Evolutionary conservation across 345 rosid genomes (phyloP).

Genomic region (Heritiera fomes): DNA sequence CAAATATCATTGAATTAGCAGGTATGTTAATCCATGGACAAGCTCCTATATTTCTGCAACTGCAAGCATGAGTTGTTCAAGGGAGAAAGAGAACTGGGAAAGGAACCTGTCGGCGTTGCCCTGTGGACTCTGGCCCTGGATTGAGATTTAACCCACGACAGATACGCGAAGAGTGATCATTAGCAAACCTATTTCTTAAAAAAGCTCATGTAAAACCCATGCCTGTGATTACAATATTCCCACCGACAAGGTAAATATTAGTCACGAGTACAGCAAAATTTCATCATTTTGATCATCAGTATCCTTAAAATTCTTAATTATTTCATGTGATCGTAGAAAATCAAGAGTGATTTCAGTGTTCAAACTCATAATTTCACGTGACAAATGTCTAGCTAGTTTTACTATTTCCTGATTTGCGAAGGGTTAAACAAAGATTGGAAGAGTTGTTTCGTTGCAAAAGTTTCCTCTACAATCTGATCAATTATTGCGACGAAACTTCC

Average conservation of each 20-base stretch:
- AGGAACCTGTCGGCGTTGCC: not conserved
- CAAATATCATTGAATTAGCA: not conserved
- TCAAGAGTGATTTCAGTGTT: not conserved
- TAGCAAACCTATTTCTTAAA: not conserved
- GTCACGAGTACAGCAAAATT: conserved; percentile 6
- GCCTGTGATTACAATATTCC: not conserved
- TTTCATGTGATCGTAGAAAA: not conserved
- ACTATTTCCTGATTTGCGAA: no score
- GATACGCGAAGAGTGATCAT: not conserved
- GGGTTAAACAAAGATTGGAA: no score
- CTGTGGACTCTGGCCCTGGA: not conserved
- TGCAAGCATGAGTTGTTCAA: not conserved
- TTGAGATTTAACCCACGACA: conserved; percentile 13
- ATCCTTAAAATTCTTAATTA: not conserved
- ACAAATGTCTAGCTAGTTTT: not conserved
- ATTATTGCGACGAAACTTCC: conserved; percentile 6
- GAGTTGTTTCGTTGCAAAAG: not conserved
- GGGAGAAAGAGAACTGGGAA: not conserved
- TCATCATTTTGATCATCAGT: not conserved
- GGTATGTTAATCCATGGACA: not conserved
- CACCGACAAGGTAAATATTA: not conserved
- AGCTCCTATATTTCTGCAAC: not conserved
- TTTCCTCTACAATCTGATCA: no score
- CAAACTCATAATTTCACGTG: not conserved
- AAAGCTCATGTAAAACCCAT: not conserved